Evolutionary conservation across 164 flowering plant genomes (phyloP), one percentile per base, ranked within the genome.

Genomic region (Macadamia integrifolia): DNA sequence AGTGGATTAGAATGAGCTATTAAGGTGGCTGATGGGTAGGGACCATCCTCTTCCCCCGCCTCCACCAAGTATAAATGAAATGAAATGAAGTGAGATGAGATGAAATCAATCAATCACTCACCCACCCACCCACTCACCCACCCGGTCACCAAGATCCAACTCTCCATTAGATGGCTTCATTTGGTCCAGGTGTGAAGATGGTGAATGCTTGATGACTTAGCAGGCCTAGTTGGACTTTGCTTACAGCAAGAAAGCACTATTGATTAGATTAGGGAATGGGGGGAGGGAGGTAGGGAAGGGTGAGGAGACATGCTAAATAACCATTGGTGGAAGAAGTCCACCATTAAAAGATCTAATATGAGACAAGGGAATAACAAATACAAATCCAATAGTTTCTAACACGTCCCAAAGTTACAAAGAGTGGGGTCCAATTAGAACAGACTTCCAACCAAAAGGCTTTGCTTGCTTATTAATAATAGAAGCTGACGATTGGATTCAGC

Each of bases 341-440:
- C 81, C 83, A 69, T 71, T 72, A 56, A 68, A 70, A 71, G 77
- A 77, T 74, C 56, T 70, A 60, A 62, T 17, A 30, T 60, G 66
- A 76, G 79, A 86, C 84, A 82, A 77, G 71, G 80, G 81, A 80
- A 79, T 82, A 78, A 78, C 58, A 80, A 23, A 80, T 76, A 80
- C 64, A 79, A 35, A 83, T 83, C 82, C 69, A 52, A 74, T 56
- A 58, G 66, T 77, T 76, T 70, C 58, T 63, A 69, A 44, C 60
- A 71, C 80, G 84, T 79, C 77, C 62, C 78, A 72, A 80, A 74
- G 76, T 57, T 18, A 70, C 61, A 69, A 61, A 66, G 68, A 32
- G 70, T 74, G 80, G 85, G 87, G 61, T 68, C 82, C 77, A 74
- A 6, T 42, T 6, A 42, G 14, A 78, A 78, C 85, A 86, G 77